Base-by-base conservation (phyloP, 2,329 filamentous ascomycete species). In the Fusarium circinatum region DNA sequence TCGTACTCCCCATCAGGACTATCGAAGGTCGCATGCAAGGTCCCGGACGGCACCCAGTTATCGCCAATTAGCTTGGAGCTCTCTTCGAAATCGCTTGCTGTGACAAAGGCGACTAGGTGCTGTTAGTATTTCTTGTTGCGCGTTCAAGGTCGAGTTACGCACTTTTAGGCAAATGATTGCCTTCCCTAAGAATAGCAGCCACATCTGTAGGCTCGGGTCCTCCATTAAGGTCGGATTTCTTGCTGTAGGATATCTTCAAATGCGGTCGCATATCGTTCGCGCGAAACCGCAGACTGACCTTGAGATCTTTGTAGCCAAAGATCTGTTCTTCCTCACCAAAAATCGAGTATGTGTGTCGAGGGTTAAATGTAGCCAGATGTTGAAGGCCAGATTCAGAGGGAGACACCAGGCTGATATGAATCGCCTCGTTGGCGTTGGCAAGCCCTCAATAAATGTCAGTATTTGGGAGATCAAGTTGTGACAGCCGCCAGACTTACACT, bases 271-370 rank as follows among this genome's bases (percentile, higher is more conserved):
- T 90, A 80, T 98, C 93, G 80, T 86, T 88, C 22, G 89, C 88
- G 79, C 90, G 85, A 76, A 86, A 92, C 71, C 90, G 90, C 62
- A 98, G 84, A 71, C 90, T 89, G 79, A 98, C 92, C 73, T 90
- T 90, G 62, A 98, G 88, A 61, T 91, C 90, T 80, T 94, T 92
- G 86, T 98, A 98, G 42, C 96, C 96, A 77, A 97, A 95, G 73
- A 98, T 96, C 36, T 88, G 89, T 82, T 99, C 95, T 14, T 96
- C 92, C n/a, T 98, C 93, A 78, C 94, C 94, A 76, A 98, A 98
- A 73, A 99, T 93, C 3, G 94, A 86, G 82, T 98, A 98, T 24
- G 96, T 98, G 81, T 95, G 97, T 79, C 90, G 89, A 0, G 96
- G 97, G 69, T 94, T 88, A 82, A 99, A 98, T 34, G 89, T 88